phyloP scores from a whole-genome alignment of 768 basidiomycete species.

The Cytidiella melzeri region DNA sequence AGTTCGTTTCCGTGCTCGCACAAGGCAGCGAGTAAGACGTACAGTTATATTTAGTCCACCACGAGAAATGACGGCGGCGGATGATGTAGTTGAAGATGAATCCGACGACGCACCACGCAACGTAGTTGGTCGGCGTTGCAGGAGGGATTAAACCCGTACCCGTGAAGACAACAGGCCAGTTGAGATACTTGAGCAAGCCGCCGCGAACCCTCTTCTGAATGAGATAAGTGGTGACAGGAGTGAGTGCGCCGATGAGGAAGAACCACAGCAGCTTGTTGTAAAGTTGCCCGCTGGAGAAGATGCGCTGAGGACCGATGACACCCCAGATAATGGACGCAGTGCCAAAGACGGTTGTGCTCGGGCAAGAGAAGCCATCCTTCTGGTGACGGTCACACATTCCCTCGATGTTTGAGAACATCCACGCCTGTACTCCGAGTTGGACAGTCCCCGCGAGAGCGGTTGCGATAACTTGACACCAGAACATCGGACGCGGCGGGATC shows the following conservation, averaged over 20 bases:
- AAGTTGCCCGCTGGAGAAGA: constrained; percentile 30
- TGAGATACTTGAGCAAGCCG: constrained; percentile 34
- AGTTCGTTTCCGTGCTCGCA: neutral
- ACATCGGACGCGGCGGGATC: constrained; percentile 41
- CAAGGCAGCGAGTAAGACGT: neutral
- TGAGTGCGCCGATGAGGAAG: constrained; percentile 38
- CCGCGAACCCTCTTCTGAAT: constrained; percentile 57
- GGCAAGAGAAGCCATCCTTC: constrained; percentile 63
- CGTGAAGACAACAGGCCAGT: constrained; percentile 37
- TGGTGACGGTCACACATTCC: constrained; percentile 52
- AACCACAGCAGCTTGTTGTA: constrained; percentile 36
- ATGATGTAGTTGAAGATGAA: constrained; percentile 34
- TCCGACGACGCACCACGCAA: constrained; percentile 31
- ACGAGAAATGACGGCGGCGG: constrained; percentile 31
- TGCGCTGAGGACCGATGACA: constrained; percentile 34
- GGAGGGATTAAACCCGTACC: constrained; percentile 37
- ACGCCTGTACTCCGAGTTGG: constrained; percentile 60
- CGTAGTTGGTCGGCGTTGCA: constrained; percentile 36
- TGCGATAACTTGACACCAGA: constrained; percentile 53
- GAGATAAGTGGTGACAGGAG: constrained; percentile 35
- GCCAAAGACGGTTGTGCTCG: constrained; percentile 54
- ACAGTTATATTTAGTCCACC: constrained; percentile 38
- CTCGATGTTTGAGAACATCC: constrained; percentile 59
- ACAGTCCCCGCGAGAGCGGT: constrained; percentile 53
- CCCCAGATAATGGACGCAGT: constrained; percentile 45